Evolutionary conservation across 2,329 filamentous ascomycete genomes (phyloP).

Genomic region (Colletotrichum paranaense): DNA sequence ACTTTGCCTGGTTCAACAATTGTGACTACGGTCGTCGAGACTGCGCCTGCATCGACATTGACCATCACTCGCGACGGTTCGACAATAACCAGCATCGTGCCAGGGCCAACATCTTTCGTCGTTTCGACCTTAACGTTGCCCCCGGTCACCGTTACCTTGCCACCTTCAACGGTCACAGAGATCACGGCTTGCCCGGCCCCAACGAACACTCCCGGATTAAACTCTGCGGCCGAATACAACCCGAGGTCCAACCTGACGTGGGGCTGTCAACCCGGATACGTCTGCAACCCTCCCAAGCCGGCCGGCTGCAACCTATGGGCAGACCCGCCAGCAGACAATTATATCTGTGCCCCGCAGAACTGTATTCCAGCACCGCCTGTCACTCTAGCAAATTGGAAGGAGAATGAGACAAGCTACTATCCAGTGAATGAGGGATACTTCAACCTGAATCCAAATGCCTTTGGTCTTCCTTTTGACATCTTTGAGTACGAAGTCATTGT

Average conservation of each 20-base stretch:
- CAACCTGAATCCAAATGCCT: conserved; percentile 70
- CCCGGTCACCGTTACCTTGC: conserved; percentile 42
- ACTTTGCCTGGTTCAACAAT: conserved; percentile 44
- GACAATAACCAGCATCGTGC: conserved; percentile 42
- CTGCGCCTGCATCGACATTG: conserved; percentile 42
- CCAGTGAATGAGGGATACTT: conserved; percentile 69
- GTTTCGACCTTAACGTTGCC: conserved; percentile 40
- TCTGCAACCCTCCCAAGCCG: conserved; percentile 65
- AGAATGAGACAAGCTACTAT: conserved; percentile 61
- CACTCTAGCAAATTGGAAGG: conserved; percentile 53
- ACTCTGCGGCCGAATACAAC: conserved; percentile 41
- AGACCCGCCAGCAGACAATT: conserved; percentile 56
- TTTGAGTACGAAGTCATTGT: conserved; percentile 60
- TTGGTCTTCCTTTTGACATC: conserved; percentile 72
- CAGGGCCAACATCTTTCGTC: conserved; percentile 38
- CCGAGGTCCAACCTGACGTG: conserved; percentile 58
- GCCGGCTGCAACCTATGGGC: conserved; percentile 63
- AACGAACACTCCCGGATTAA: conserved; percentile 46
- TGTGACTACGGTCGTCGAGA: conserved; percentile 46
- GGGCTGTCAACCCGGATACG: conserved; percentile 63
- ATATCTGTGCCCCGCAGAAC: conserved; percentile 56
- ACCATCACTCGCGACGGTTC: conserved; percentile 45
- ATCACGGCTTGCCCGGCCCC: conserved; percentile 57
- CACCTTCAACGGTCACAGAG: conserved; percentile 31
- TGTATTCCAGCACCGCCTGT: conserved; percentile 57